Evolutionary conservation across 306 rosid species (phyloP).

Genomic region (Lathyrus aphaca): DNA sequence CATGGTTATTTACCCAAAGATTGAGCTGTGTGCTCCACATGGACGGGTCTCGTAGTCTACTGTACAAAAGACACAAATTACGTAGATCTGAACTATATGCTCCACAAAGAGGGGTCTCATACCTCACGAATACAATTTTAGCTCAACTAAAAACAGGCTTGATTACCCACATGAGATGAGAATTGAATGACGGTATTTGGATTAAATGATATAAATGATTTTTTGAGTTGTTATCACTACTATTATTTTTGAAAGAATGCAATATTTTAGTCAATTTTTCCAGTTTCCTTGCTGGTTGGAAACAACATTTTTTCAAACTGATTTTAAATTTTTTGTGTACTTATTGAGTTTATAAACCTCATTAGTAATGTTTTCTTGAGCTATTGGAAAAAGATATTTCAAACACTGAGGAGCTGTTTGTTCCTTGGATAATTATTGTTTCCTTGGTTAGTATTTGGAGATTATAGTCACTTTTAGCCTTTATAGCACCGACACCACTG

Average conservation of each 20-base stretch:
- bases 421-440: background rate
- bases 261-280: background rate
- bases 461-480: background rate
- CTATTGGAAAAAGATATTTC: background rate
- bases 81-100: background rate
- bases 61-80: background rate
- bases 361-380: background rate
- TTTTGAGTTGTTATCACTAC: background rate
- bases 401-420: background rate
- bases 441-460: background rate
- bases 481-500: no score
- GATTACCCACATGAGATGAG: constrained; percentile 24
- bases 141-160: background rate
- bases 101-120: background rate
- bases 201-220: background rate
- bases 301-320: background rate
- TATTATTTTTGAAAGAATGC: background rate
- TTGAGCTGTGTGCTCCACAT: constrained; percentile 10
- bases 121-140: background rate
- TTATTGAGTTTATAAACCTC: background rate
- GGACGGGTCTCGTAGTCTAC: background rate
- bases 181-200: background rate
- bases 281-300: background rate
- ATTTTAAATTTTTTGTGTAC: background rate
- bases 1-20: background rate